phyloP scores from a whole-genome alignment of 371 early-diverging fungal species.

The Entomophthora muscae region DNA sequence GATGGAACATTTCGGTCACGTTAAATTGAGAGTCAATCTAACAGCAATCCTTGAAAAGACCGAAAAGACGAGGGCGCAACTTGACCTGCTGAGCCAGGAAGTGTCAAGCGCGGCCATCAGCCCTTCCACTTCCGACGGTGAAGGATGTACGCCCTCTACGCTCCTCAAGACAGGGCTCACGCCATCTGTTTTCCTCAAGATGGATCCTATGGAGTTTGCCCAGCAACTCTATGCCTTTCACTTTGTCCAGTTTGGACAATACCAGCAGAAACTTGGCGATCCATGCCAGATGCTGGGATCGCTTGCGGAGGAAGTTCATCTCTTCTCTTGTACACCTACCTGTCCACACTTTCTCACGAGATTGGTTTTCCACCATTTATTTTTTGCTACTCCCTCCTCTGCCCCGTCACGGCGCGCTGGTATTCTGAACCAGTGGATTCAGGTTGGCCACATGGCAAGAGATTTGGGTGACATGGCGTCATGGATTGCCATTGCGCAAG shows the following conservation, averaged over 20 bases:
- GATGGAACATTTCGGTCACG: background rate
- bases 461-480: constrained; percentile 44
- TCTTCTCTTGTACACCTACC: constrained; percentile 27
- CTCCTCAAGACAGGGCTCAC: constrained; percentile 35
- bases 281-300: constrained; percentile 18
- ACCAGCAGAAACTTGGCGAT: constrained; percentile 15
- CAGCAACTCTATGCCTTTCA: constrained; percentile 53
- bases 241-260: constrained; percentile 19
- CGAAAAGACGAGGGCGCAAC: constrained; percentile 2
- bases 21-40: constrained; percentile 1
- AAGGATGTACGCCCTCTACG: background rate
- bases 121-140: background rate
- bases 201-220: constrained; percentile 42
- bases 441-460: constrained; percentile 31
- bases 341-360: constrained; percentile 54
- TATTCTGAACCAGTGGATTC: constrained; percentile 56
- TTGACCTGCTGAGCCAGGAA: constrained; percentile 9
- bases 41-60: constrained; percentile 5
- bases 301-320: constrained; percentile 14
- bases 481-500: constrained; percentile 56
- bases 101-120: constrained; percentile 4
- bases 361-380: constrained; percentile 45
- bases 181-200: constrained; percentile 34
- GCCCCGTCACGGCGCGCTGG: constrained; percentile 26
- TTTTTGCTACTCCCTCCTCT: constrained; percentile 39